Conservation (phyloP, 768 basidiomycete genomes). For the Lentinula sp. region DNA sequence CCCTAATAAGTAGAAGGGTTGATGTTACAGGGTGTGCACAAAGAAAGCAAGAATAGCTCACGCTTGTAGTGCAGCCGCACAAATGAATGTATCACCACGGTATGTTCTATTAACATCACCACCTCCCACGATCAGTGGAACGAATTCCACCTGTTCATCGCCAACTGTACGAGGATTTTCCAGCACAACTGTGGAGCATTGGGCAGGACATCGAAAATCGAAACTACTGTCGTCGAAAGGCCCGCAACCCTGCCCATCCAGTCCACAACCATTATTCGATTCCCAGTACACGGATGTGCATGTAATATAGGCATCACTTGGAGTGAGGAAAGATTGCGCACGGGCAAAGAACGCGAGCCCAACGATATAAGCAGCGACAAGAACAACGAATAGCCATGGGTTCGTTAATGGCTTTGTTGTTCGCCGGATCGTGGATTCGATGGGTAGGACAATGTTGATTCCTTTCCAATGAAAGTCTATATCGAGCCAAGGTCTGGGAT, state of each 20-base stretch:
- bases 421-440: slow-evolving; percentile 52
- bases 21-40: background rate
- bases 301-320: slow-evolving; percentile 53
- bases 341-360: slow-evolving; percentile 68
- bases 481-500: slow-evolving; percentile 49
- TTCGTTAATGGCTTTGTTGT: slow-evolving; percentile 46
- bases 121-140: slow-evolving; percentile 81
- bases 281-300: slow-evolving; percentile 73
- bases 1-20: slow-evolving; percentile 31
- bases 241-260: slow-evolving; percentile 58
- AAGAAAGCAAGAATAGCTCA: slow-evolving; percentile 28
- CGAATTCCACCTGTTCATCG: slow-evolving; percentile 52
- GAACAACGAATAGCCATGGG: slow-evolving; percentile 47
- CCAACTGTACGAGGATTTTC: slow-evolving; percentile 76
- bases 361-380: slow-evolving; percentile 61
- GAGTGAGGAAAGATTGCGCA: slow-evolving; percentile 67
- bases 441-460: slow-evolving; percentile 29
- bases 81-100: slow-evolving; percentile 80
- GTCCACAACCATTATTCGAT: slow-evolving; percentile 64
- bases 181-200: slow-evolving; percentile 55
- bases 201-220: slow-evolving; percentile 79
- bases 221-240: slow-evolving; percentile 59
- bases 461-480: slow-evolving; percentile 35
- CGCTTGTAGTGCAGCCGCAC: slow-evolving; percentile 79
- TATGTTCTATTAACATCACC: slow-evolving; percentile 70